A percentile compares a stretch with the other conserved stretches of the same genome.
These are phyloP conservation scores for Onygenales sp. DNA, from an alignment of 2,329 filamentous ascomycete genomes.

Conservation along the genomic window DNA sequence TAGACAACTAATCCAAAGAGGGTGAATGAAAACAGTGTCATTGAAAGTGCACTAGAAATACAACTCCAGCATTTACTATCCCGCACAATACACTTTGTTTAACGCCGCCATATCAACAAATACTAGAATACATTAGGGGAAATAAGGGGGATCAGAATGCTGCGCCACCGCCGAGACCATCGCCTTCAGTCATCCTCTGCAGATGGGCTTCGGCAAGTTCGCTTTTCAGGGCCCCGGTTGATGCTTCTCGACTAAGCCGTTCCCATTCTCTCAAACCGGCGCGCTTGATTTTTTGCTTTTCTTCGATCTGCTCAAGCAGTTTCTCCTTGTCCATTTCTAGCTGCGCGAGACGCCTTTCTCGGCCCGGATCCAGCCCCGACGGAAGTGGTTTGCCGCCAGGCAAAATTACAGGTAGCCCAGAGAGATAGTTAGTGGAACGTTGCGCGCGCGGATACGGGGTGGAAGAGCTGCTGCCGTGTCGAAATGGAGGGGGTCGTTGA, in stretches of 20 bases:
- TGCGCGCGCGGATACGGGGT: slow-evolving; percentile 29
- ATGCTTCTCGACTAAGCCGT: slow-evolving; percentile 36
- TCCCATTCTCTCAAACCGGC: slow-evolving; percentile 38
- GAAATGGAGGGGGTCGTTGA: slow-evolving; percentile 27
- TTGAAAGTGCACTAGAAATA: no score
- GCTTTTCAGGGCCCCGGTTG: slow-evolving; percentile 35
- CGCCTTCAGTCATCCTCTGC: slow-evolving; percentile 36
- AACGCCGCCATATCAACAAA: no score
- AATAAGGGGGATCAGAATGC: background rate
- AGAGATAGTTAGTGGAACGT: slow-evolving; percentile 31
- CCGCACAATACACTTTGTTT: no score
- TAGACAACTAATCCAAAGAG: no score
- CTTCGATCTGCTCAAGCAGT: slow-evolving; percentile 34
- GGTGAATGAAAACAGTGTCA: no score
- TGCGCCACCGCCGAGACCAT: slow-evolving; percentile 30
- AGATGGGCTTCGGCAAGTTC: slow-evolving; percentile 40
- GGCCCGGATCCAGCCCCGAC: slow-evolving; percentile 26
- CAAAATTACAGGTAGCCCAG: slow-evolving; percentile 29
- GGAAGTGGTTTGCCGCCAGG: slow-evolving; percentile 34
- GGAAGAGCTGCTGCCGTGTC: slow-evolving; percentile 26
- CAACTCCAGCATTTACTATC: no score
- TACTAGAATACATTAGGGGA: no score
- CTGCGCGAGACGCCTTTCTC: slow-evolving; percentile 36
- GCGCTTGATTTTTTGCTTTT: slow-evolving; percentile 35
- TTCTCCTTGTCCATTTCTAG: slow-evolving; percentile 37